Base-by-base conservation (phyloP, 345 rosid genomes). In the Reutealis trisperma region DNA sequence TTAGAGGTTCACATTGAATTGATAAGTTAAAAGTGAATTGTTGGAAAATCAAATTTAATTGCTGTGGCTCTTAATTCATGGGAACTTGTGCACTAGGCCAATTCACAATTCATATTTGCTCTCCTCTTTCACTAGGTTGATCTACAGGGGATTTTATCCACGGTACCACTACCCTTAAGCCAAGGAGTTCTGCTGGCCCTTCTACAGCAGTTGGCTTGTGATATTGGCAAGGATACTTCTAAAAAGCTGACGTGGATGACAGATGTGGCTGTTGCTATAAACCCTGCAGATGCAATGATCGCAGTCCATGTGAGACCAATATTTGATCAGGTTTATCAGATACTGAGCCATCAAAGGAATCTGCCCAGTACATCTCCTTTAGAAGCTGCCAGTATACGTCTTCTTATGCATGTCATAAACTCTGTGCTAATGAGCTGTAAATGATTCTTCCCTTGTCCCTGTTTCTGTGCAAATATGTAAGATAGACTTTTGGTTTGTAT, bases 401-500 rank as follows among this genome's bases (percentile, higher is more conserved):
- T 73, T 54, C 84, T 81, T 18, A 51, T 81, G 73, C 73, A 64
- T 24, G 72, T 81, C 49, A 76, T 67, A 58, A 71, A 76, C 42
- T 72, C 80, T 13, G 75, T 81, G 64, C 58, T 72, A 30, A 51
- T 32, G 74, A 77, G 74, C 77, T 72, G 80, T 77, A 81, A 77
- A 81, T 72, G 47, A 41, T 65, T 76, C 25, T 25, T 44, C 68
- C 64, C n/a, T 25, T 65, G 13, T 25, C n/a, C 5, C 21, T 18
- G 15, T 45, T 52, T 78, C 67, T 85, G 83, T 85, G 80, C 83
- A 81, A 76, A 63, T 73, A 80, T 83, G 78, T 71, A 75, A 77
- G 73, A 67, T 73, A 55, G 70, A 80, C 67, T 42, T 74, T 80
- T 78, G 58, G 63, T 67, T 54, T 84, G 83, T 79, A 82, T 82